Conservation (phyloP, 2,329 filamentous ascomycete genomes). For the Colletotrichum cereale region DNA sequence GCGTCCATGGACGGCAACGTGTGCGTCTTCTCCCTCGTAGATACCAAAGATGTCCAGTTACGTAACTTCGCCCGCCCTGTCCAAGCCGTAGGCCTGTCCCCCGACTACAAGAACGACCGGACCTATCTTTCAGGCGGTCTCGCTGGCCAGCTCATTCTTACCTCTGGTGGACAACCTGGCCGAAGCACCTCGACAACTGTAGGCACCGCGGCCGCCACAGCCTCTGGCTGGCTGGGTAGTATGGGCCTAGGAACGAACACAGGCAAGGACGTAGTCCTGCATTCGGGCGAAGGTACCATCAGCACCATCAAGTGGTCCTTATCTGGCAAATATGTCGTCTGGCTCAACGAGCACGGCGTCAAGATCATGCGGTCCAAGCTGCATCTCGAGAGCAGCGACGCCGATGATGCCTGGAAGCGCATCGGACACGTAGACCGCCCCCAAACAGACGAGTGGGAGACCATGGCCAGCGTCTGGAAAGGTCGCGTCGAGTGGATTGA, state of each 20-base stretch:
- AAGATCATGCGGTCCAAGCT: conserved; percentile 96
- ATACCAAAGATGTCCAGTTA: conserved; percentile 89
- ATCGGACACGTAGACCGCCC: conserved; percentile 94
- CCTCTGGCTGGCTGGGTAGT: conserved; percentile 90
- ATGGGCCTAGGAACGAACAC: conserved; percentile 84
- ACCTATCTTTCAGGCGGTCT: conserved; percentile 92
- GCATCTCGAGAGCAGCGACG: conserved; percentile 80
- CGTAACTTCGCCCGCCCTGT: conserved; percentile 95
- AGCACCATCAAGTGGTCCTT: conserved; percentile 95
- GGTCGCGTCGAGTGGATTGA: conserved; percentile 94
- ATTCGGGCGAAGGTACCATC: conserved; percentile 92
- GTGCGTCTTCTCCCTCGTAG: conserved; percentile 88
- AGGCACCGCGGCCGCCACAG: conserved; percentile 82
- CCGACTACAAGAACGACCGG: conserved; percentile 90
- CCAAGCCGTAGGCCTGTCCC: conserved; percentile 92
- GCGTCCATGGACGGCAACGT: conserved; percentile 97
- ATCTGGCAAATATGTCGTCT: conserved; percentile 91
- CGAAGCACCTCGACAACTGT: conserved; percentile 90
- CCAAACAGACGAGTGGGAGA: conserved; percentile 88
- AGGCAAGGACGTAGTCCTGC: conserved; percentile 87
- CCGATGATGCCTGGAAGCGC: conserved; percentile 91
- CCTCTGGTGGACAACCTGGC: conserved; percentile 82
- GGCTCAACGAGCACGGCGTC: conserved; percentile 97
- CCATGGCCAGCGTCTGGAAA: conserved; percentile 97
- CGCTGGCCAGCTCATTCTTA: conserved; percentile 89